Conservation (phyloP, 2,329 filamentous ascomycete species). For the Massarina eburnea region DNA sequence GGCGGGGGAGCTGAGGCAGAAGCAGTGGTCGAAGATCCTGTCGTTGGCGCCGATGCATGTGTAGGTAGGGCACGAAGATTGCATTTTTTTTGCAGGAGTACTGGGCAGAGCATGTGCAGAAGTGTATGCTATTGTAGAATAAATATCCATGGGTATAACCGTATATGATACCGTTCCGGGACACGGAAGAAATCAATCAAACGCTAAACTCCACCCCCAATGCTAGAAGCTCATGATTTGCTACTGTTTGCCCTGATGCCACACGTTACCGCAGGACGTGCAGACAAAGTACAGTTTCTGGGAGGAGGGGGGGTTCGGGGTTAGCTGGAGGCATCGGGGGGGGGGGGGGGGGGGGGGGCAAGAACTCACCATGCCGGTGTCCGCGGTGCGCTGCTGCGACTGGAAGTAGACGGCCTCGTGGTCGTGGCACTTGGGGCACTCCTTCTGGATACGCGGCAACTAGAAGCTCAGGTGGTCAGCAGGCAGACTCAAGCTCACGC, state of each 20-base stretch:
- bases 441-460: slow-evolving; percentile 87
- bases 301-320: slow-evolving; percentile 12
- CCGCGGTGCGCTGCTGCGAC: slow-evolving; percentile 92
- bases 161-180: slow-evolving; percentile 36
- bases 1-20: slow-evolving; percentile 82
- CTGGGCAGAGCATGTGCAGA: slow-evolving; percentile 19
- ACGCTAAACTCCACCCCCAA: slow-evolving; percentile 36
- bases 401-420: slow-evolving; percentile 98
- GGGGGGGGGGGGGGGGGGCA: no score
- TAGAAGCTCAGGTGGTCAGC: slow-evolving; percentile 53
- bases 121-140: slow-evolving; percentile 33
- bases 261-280: slow-evolving; percentile 89
- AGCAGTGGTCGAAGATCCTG: slow-evolving; percentile 98
- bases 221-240: slow-evolving; percentile 15
- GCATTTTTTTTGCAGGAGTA: slow-evolving; percentile 17
- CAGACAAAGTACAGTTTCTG: slow-evolving; percentile 69
- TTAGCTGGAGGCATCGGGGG: background rate
- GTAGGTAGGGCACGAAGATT: slow-evolving; percentile 42
- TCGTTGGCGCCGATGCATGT: slow-evolving; percentile 87
- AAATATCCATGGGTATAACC: slow-evolving; percentile 43
- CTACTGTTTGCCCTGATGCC: slow-evolving; percentile 42
- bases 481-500: slow-evolving; percentile 39
- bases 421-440: slow-evolving; percentile 81
- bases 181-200: slow-evolving; percentile 26
- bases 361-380: slow-evolving; percentile 89